phyloP scores from a whole-genome alignment of 306 rosid genomes.

The Trichosanthes cucumerina region DNA sequence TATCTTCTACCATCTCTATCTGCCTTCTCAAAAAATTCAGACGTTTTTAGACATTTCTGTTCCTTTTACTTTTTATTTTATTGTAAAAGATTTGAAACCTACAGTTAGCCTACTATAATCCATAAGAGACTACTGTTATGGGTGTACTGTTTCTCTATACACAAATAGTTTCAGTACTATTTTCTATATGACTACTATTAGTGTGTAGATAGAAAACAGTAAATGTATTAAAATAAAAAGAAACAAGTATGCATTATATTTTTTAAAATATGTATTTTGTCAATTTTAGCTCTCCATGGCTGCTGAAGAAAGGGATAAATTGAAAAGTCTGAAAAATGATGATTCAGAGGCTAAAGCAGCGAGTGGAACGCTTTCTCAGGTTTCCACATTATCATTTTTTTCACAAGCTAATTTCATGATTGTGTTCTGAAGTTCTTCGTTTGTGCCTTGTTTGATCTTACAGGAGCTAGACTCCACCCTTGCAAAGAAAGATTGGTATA shows the following conservation, averaged over 20 bases:
- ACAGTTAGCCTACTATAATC: background rate
- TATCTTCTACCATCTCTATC: background rate
- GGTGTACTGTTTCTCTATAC: background rate
- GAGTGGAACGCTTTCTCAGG: constrained; percentile 43
- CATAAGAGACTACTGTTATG: no score
- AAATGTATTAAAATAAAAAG: background rate
- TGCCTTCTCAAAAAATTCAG: background rate
- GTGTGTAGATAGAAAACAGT: background rate
- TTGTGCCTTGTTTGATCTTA: constrained; percentile 24
- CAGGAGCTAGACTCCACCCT: constrained; percentile 74
- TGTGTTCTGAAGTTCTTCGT: constrained; percentile 15
- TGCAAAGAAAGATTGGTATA: constrained; percentile 45
- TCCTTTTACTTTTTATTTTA: background rate
- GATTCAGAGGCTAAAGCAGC: constrained; percentile 36
- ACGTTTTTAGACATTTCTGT: background rate
- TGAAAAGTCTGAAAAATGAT: constrained; percentile 41
- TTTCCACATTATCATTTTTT: constrained; percentile 13
- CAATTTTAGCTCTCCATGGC: constrained; percentile 62
- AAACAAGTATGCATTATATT: background rate
- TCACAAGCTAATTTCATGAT: constrained; percentile 8
- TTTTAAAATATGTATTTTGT: constrained; percentile 12
- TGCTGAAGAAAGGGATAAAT: constrained; percentile 67
- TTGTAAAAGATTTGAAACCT: background rate
- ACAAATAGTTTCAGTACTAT: background rate
- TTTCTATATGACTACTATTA: background rate